Base-by-base conservation (phyloP, 495 filamentous ascomycete species). In the Neurospora sp. region DNA sequence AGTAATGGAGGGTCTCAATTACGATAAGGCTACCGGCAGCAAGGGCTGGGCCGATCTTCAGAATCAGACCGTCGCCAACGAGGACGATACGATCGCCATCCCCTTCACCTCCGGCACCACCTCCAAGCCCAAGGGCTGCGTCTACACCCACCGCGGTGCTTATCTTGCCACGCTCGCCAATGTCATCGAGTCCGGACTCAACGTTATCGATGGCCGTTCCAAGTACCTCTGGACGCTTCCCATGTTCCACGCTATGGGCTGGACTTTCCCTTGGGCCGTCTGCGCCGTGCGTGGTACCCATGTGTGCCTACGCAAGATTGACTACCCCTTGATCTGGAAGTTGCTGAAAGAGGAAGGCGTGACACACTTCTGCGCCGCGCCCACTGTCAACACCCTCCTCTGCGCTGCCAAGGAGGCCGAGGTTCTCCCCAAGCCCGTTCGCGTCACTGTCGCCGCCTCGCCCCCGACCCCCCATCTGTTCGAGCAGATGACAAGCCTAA, bases 301-400 rank as follows among this genome's bases (percentile, higher is more conserved):
- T 83, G 97, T 96, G 80, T 97, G 94, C 80, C 86, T 98, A 28
- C 89, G 96, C 76, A 98, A 96, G 84, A 92, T 99, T 72, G 94
- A 98, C 82, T 99, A 99, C 77, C 88, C 92, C 0, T 85, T 94
- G 72, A 97, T 99, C 73, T 99, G 96, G 96, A 84, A 85, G 43
- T 80, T 98, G 9, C 85, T 99, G 34, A 95, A 93, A 77, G 85
- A 92, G 43, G 93, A 97, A 78, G 83, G 87, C 15, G 90, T 98
- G 72, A 98, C 94, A 7, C 96, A 99, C 82, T 98, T 94, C 86
- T 95, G 94, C 78, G 96, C 96, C 6, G 96, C 96, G 6, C 96
- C 96, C 17, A 99, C 96, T 4, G 96, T 99, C 66, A 98, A 98
- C 82, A 99, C 94, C 0, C 83, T 98, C 2, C 89, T 99, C 9